Conservation (phyloP, 1,139 yeast genomes). For the Yamadazyma atmosphaerica region DNA sequence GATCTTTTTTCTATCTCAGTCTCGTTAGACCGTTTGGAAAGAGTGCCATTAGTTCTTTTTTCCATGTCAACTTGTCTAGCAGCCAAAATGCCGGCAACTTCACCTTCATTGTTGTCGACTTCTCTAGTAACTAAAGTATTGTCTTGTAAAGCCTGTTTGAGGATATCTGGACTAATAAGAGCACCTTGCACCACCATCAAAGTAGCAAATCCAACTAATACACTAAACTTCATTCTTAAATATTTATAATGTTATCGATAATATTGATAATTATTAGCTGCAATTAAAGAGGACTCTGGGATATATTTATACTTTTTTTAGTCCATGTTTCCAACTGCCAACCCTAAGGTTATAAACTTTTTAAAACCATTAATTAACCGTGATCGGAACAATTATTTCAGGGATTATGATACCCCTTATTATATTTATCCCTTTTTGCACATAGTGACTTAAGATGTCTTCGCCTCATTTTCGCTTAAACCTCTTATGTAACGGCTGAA, state of each 20-base stretch:
- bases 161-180: background rate
- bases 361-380: background rate
- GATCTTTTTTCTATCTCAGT: background rate
- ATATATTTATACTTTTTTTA: background rate
- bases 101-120: background rate
- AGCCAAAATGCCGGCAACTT: background rate
- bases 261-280: background rate
- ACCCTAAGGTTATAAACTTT: background rate
- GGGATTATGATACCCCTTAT: background rate
- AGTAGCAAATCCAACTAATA: conserved; percentile 1
- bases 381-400: background rate
- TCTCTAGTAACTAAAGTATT: background rate
- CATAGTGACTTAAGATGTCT: no score
- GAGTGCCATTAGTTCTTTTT: conserved; percentile 1
- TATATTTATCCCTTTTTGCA: no score
- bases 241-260: background rate
- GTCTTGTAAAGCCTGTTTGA: background rate
- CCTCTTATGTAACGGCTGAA: background rate
- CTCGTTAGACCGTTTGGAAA: background rate
- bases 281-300: background rate
- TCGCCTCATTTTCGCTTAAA: background rate
- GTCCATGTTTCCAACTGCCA: background rate
- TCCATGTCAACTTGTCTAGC: background rate
- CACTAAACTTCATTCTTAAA: background rate
- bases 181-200: conserved; percentile 1